These are phyloP conservation scores for Pseudogymnoascus sp. DNA, from an alignment of 2,329 filamentous ascomycete genomes.

Conservation along the genomic window DNA sequence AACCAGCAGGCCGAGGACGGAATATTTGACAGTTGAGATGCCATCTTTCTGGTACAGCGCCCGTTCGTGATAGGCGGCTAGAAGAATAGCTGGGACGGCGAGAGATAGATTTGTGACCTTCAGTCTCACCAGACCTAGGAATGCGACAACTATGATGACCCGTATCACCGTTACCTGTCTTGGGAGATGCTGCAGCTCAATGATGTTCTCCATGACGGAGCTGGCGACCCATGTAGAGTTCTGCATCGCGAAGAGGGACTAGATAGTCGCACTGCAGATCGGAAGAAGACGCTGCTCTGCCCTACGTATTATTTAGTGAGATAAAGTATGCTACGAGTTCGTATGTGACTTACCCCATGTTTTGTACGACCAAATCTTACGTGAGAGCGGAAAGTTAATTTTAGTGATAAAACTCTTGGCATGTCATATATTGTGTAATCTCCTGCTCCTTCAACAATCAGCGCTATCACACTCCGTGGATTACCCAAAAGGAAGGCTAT, in stretches of 20 bases:
- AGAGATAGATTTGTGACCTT: neutral
- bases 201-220: neutral
- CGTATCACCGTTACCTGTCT: neutral
- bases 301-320: neutral
- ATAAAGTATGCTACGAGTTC: neutral
- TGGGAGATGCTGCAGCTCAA: neutral
- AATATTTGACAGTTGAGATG: constrained; percentile 5
- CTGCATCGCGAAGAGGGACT: neutral
- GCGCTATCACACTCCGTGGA: neutral
- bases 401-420: neutral
- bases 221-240: neutral
- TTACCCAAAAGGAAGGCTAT: neutral
- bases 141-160: neutral
- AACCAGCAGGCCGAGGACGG: neutral
- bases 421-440: neutral
- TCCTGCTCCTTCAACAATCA: neutral
- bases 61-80: neutral
- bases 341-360: neutral
- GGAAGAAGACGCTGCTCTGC: neutral
- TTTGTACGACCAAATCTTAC: neutral
- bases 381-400: neutral
- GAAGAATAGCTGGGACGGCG: neutral
- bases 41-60: constrained; percentile 1
- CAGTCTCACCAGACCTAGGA: neutral
- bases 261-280: neutral